Evolutionary conservation across 805 yeast species (phyloP).

Genomic region (Yarrowia sp.): DNA sequence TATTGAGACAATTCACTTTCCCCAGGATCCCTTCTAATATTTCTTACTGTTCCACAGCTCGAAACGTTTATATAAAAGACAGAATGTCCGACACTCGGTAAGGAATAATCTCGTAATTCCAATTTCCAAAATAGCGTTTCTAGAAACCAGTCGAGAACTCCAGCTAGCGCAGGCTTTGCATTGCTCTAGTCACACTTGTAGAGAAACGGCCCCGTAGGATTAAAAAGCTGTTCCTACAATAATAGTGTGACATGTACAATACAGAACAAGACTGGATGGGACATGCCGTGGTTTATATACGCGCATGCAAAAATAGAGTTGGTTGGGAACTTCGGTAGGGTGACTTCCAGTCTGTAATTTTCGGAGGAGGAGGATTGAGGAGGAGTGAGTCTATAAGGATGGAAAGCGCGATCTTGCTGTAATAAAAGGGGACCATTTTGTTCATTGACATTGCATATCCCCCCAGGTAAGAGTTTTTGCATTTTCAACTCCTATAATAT

Average conservation of each 20-base stretch:
- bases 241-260: conserved; percentile 22
- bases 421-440: too few species aligned
- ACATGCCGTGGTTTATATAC: neutral
- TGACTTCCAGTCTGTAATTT: neutral
- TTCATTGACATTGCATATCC: too few species aligned
- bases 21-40: too few species aligned
- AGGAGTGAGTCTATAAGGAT: neutral
- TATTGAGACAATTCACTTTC: too few species aligned
- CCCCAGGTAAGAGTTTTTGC: neutral
- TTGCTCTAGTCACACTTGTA: conserved; percentile 24
- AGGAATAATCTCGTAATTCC: conserved; percentile 24
- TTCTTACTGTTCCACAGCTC: neutral
- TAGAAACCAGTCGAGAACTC: conserved; percentile 24
- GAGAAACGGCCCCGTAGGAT: conserved; percentile 22
- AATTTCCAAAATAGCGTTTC: conserved; percentile 20
- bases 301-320: neutral
- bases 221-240: conserved; percentile 24
- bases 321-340: conserved; percentile 21
- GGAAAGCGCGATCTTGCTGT: too few species aligned
- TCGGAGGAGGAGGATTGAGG: too few species aligned
- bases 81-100: conserved; percentile 26
- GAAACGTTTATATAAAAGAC: neutral
- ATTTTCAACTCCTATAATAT: neutral
- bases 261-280: conserved; percentile 16
- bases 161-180: conserved; percentile 26